A percentile compares a stretch with the other conserved stretches of the same genome.
phyloP scores from a whole-genome alignment of 768 basidiomycete genomes.

The Clavulina sp. region DNA sequence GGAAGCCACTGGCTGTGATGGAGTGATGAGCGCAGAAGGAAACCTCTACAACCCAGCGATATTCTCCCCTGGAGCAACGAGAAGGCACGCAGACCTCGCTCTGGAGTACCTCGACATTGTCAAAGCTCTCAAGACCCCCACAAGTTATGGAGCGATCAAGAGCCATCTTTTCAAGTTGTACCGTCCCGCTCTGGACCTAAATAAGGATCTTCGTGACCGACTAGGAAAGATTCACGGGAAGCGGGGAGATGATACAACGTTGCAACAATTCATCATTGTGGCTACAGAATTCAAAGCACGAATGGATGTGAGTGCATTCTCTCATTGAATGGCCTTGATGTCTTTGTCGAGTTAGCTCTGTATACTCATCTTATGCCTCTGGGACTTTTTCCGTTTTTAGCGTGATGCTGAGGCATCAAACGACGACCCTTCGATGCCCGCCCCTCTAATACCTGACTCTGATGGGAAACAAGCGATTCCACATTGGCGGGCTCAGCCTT shows the following conservation, averaged over 20 bases:
- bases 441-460: neutral
- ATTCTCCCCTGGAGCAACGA: conserved; percentile 42
- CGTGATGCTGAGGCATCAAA: conserved; percentile 28
- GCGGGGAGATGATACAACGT: conserved; percentile 12
- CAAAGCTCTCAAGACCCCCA: conserved; percentile 45
- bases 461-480: conserved; percentile 28
- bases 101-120: conserved; percentile 79
- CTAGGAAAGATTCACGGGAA: conserved; percentile 30
- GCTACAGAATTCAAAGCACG: conserved; percentile 34
- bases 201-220: conserved; percentile 54
- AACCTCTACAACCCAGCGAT: conserved; percentile 84
- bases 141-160: conserved; percentile 60
- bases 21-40: conserved; percentile 89
- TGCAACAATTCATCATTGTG: conserved; percentile 8
- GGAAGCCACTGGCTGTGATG: conserved; percentile 72
- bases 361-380: neutral
- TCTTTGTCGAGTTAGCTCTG: neutral
- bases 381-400: conserved; percentile 15
- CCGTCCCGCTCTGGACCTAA: conserved; percentile 49
- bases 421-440: neutral
- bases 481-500: conserved; percentile 57
- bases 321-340: neutral
- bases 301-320: conserved; percentile 30
- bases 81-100: conserved; percentile 54
- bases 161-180: conserved; percentile 89